phyloP scores from a whole-genome alignment of 306 rosid species.

The Neltuma alba region DNA sequence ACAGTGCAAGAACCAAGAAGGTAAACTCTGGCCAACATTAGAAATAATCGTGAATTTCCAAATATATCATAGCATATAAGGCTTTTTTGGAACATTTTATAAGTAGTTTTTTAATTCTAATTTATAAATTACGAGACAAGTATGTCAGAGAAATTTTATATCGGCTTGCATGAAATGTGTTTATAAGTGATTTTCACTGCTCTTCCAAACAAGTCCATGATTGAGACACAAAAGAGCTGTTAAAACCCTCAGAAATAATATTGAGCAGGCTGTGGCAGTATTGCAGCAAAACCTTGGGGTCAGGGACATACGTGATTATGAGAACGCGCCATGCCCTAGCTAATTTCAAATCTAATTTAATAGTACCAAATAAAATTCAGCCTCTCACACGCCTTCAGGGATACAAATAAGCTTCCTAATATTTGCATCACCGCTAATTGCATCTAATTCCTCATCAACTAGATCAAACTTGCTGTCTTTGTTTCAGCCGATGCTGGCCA shows the following conservation, averaged over 20 bases:
- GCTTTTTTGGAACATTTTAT: too few species aligned
- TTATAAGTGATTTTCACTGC: too few species aligned
- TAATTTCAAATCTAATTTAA: conserved; percentile 6
- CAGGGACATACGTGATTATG: background rate
- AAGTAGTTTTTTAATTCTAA: too few species aligned
- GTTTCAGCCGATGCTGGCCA: conserved; percentile 63
- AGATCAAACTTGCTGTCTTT: conserved; percentile 31
- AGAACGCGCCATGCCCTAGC: conserved; percentile 6
- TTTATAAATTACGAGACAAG: too few species aligned
- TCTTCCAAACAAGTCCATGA: too few species aligned
- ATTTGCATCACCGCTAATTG: conserved; percentile 45
- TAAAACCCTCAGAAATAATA: background rate
- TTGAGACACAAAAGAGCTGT: background rate
- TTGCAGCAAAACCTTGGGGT: conserved; percentile 40
- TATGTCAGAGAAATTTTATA: too few species aligned
- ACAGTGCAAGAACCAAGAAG: conserved; percentile 36
- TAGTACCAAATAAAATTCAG: background rate
- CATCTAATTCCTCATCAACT: conserved; percentile 17
- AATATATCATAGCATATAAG: conserved; percentile 8
- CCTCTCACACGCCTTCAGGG: background rate
- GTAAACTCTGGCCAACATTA: conserved; percentile 29
- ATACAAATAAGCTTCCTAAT: conserved; percentile 28
- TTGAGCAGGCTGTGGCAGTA: conserved; percentile 19
- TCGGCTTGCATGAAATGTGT: too few species aligned
- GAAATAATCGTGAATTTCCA: conserved; percentile 18